Evolutionary conservation across 2,329 filamentous ascomycete genomes (phyloP).

Genomic region (Sporothrix pallida): DNA sequence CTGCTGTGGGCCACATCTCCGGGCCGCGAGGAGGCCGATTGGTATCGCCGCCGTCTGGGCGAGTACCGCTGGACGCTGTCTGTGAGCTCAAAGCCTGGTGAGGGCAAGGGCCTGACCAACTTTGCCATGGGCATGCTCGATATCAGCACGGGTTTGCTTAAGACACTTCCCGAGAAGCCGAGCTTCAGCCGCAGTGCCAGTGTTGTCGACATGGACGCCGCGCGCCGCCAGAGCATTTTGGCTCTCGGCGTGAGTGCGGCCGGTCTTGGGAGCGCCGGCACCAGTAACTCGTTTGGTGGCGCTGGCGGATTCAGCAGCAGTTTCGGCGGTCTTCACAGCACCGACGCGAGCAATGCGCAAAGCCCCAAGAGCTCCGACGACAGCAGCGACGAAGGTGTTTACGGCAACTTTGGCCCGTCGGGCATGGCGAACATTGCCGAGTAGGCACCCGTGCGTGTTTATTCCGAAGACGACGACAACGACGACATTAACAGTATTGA

Average conservation of each 20-base stretch:
- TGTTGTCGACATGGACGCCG: conserved; percentile 53
- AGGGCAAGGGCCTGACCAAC: conserved; percentile 62
- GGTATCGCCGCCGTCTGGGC: conserved; percentile 82
- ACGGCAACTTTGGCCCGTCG: conserved; percentile 49
- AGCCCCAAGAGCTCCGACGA: conserved; percentile 57
- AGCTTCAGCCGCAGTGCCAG: conserved; percentile 64
- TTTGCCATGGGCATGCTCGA: conserved; percentile 82
- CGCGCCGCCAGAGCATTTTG: conserved; percentile 38
- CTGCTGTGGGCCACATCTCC: conserved; percentile 89
- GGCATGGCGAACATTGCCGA: conserved; percentile 43
- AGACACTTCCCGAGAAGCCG: conserved; percentile 73
- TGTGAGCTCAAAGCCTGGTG: conserved; percentile 76
- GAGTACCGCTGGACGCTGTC: conserved; percentile 95
- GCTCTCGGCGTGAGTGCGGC: conserved; percentile 34
- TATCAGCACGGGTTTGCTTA: conserved; percentile 70
- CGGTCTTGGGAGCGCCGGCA: conserved; percentile 41
- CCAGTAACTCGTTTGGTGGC: conserved; percentile 31
- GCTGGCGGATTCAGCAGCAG: conserved; percentile 41
- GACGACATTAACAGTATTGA: neutral
- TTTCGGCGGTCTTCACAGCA: conserved; percentile 54
- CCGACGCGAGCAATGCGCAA: conserved; percentile 57
- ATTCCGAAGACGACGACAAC: neutral
- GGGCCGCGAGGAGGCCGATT: conserved; percentile 85
- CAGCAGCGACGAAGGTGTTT: conserved; percentile 63
- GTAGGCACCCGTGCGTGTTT: neutral